phyloP scores from a whole-genome alignment of 805 yeast species.

The Ogataea neopini region DNA sequence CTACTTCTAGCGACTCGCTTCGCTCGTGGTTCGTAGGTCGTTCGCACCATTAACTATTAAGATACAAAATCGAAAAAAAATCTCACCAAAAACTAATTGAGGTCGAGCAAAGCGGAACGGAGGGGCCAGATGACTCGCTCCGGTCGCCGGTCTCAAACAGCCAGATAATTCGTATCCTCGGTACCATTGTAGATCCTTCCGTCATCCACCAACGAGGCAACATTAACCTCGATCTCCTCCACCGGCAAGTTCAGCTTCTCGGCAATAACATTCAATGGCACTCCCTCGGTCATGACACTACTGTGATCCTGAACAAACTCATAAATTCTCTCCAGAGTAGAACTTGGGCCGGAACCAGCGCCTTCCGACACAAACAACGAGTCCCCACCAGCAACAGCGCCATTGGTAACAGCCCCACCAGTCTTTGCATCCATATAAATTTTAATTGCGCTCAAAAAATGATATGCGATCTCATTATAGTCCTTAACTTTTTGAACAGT shows the following conservation, averaged over 20 bases:
- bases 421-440: slow-evolving; percentile 59
- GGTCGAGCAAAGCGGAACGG: too few species aligned
- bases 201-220: slow-evolving; percentile 59
- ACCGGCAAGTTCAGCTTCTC: slow-evolving; percentile 53
- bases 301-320: slow-evolving; percentile 51
- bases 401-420: not conserved
- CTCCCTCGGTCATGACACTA: slow-evolving; percentile 70
- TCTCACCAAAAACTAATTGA: too few species aligned
- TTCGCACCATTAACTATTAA: too few species aligned
- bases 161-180: slow-evolving; percentile 63
- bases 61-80: too few species aligned
- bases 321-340: slow-evolving; percentile 46
- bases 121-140: not conserved
- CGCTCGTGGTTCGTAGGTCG: too few species aligned
- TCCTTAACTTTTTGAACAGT: slow-evolving; percentile 57
- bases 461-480: slow-evolving; percentile 69
- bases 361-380: slow-evolving; percentile 46
- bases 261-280: slow-evolving; percentile 62
- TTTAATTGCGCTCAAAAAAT: slow-evolving; percentile 62
- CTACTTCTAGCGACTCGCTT: not conserved
- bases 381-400: slow-evolving; percentile 23
- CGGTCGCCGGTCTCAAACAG: slow-evolving; percentile 38
- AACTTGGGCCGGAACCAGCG: slow-evolving; percentile 26
- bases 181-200: slow-evolving; percentile 71
- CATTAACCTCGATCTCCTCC: slow-evolving; percentile 49